Percentiles rank a stretch among this genome's conserved stretches.
Conservation (phyloP, 768 basidiomycete genomes). For the Phaffia australis region DNA sequence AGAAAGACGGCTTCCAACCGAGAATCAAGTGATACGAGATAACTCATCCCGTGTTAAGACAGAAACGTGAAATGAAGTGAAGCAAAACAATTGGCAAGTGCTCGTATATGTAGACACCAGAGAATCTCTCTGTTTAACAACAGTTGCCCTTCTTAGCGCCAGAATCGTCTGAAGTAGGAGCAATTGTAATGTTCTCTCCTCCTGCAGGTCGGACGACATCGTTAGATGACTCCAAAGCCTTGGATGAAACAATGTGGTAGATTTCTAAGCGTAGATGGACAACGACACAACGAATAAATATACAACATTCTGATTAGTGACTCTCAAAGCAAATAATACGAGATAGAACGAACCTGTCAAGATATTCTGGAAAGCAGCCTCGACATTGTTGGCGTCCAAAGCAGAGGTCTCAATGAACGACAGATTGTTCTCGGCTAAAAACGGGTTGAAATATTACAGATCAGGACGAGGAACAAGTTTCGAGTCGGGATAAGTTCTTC, state of each 20-base stretch:
- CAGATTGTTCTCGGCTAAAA: conserved; percentile 71
- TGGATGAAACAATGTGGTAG: conserved; percentile 93
- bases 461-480: background rate
- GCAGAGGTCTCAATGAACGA: conserved; percentile 99
- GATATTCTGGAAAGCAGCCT: conserved; percentile 93
- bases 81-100: no score
- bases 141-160: conserved; percentile 39
- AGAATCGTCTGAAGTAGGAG: conserved; percentile 48
- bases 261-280: conserved; percentile 53
- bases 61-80: no score
- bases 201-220: conserved; percentile 65
- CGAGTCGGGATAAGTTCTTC: background rate
- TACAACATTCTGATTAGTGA: background rate
- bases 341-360: conserved; percentile 56
- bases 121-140: conserved; percentile 34
- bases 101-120: no score
- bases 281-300: background rate
- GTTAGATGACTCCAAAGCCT: conserved; percentile 74
- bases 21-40: no score
- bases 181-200: conserved; percentile 76
- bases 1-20: no score
- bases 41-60: no score
- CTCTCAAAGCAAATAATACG: background rate
- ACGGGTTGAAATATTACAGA: background rate
- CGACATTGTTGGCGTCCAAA: conserved; percentile 98